Percentiles rank a stretch among this genome's conserved stretches.
These are phyloP conservation scores for Buxus sempervirens DNA, from an alignment of 164 flowering plant genomes.

Conservation along the genomic window DNA sequence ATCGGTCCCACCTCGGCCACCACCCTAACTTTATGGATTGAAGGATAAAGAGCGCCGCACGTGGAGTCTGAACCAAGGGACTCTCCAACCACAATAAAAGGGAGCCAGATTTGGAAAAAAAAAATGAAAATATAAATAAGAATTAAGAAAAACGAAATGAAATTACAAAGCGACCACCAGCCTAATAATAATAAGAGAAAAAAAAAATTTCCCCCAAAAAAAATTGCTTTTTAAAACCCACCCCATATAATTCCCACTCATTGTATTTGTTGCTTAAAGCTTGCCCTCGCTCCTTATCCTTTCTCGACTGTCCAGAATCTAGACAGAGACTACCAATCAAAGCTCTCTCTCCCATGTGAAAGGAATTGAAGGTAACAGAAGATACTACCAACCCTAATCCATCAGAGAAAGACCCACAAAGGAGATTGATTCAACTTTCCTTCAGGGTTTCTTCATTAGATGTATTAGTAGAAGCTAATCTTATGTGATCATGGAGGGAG, in stretches of 20 bases:
- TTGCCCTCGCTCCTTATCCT: slow-evolving; percentile 22
- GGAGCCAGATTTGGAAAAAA: slow-evolving; percentile 10
- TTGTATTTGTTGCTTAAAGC: slow-evolving; percentile 70
- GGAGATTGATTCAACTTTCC: slow-evolving; percentile 23
- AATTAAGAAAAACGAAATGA: slow-evolving; percentile 3
- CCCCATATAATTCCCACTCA: slow-evolving; percentile 54
- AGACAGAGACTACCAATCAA: slow-evolving; percentile 20
- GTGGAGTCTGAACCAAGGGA: slow-evolving; percentile 75
- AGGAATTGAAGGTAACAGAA: slow-evolving; percentile 10
- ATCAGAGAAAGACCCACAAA: slow-evolving; percentile 30
- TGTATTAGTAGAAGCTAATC: not conserved
- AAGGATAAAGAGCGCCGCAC: slow-evolving; percentile 74
- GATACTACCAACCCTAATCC: not conserved
- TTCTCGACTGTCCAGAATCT: slow-evolving; percentile 21
- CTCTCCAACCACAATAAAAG: slow-evolving; percentile 53
- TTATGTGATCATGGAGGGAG: slow-evolving; percentile 45
- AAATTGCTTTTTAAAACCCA: slow-evolving; percentile 26
- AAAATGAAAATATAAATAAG: not conserved
- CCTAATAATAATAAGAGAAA: not conserved
- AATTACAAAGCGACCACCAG: too few relatives aligned
- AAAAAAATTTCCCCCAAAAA: not conserved
- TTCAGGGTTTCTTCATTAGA: not conserved
- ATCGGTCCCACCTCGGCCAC: slow-evolving; percentile 35
- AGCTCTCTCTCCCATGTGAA: slow-evolving; percentile 10
- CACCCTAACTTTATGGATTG: slow-evolving; percentile 62